phyloP scores from a whole-genome alignment of 2,329 filamentous ascomycete genomes.

The Beauveria sp. region DNA sequence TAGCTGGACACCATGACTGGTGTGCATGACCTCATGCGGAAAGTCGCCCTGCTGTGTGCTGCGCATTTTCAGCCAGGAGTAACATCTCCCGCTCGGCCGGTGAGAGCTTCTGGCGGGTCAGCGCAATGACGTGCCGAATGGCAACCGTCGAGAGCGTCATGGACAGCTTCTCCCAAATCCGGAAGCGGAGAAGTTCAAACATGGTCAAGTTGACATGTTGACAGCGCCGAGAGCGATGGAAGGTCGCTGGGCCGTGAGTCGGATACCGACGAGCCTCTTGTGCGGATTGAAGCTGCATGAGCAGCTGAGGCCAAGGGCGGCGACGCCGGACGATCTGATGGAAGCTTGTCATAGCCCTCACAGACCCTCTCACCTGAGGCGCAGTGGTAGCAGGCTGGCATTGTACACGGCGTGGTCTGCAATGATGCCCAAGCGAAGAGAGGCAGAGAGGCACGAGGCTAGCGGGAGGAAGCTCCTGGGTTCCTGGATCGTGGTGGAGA shows the following conservation, averaged over 20 bases:
- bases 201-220: not conserved
- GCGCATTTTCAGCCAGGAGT: not conserved
- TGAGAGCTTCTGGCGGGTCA: not conserved
- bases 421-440: not conserved
- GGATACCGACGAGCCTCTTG: not conserved
- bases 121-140: constrained; percentile 3
- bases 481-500: not conserved
- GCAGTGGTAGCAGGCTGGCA: constrained; percentile 21
- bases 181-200: constrained; percentile 8
- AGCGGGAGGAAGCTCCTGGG: not conserved
- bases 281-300: not conserved
- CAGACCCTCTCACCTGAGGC: constrained; percentile 15
- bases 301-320: not conserved
- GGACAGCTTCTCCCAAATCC: not conserved
- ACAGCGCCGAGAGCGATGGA: not conserved
- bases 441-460: not conserved
- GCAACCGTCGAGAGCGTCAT: constrained; percentile 3
- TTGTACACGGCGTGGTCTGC: constrained; percentile 20
- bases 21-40: constrained; percentile 1
- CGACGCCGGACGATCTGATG: not conserved
- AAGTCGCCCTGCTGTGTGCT: not conserved
- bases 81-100: constrained; percentile 5
- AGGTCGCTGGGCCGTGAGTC: constrained; percentile 11
- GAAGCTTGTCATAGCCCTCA: constrained; percentile 22
- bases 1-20: constrained; percentile 5